Evolutionary conservation across 2,329 filamentous ascomycete genomes (phyloP), one percentile per base, ranked within the genome.

Genomic region (Plenodomus tracheiphilus): DNA sequence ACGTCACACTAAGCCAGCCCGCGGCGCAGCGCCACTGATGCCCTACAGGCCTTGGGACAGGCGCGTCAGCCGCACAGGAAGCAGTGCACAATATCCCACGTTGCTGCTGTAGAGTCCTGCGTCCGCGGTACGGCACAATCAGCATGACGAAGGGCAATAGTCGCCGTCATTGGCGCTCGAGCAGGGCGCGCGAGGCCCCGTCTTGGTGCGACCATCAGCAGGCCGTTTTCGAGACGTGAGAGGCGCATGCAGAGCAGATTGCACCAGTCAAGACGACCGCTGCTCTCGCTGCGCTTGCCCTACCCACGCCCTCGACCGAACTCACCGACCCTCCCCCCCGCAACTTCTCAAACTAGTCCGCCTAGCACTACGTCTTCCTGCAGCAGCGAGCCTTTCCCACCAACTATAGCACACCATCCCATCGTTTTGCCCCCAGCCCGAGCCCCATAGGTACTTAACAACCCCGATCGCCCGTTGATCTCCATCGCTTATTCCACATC

Each of bases 361-460:
- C 38, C 38, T 22, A 17, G 38, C 38, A 32, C 38, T 40, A 20
- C 38, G 34, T 37, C 41, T 25, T 43, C 17, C 21, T 20, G 25
- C 39, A 15, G 41, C 41, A 37, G 41, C 41, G 25, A 22, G 28
- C 34, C 41, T 15, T n/a, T 15, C 34, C 22, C 22, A 20, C 41
- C 41, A 43, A 37, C 41, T 28, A 40, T n/a, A n/a, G n/a, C n/a
- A n/a, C 39, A 19, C 37, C 21, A 16, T 22, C 8, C 20, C 32
- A 18, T 43, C 32, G 19, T 11, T 32, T 18, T 11, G 15, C 30
- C 41, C 32, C 41, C 41, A 34, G 28, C 6, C 10, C 20, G 22
- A 25, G 20, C 17, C 34, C n/a, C n/a, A n/a, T n/a, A n/a, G n/a
- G 25, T 38, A 43, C 35, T 43, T 43, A 37, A 37, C 13, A 17